Evolutionary conservation across 768 basidiomycete genomes (phyloP), one percentile per base, ranked within the genome.

Genomic region (Xerocomellus intermedius): DNA sequence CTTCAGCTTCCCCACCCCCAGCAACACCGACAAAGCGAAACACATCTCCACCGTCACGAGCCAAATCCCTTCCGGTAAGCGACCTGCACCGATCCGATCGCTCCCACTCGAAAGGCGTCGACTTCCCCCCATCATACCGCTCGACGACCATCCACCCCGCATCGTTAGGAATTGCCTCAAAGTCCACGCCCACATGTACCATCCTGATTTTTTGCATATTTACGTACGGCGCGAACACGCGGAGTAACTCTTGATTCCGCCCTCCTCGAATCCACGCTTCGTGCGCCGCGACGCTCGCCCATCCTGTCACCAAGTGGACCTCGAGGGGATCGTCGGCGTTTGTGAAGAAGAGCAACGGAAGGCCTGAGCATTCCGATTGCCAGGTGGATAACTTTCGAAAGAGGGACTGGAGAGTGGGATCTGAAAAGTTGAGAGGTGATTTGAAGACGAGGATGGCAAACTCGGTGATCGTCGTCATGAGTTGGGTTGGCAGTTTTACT

Each of bases 391-490:
- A 62, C 4, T 57, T 68, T 8, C 48, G 49, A 50, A 82, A 69
- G 50, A 73, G 63, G 12, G 62, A 47, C 3, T 56, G 62, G 39
- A 76, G 42, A n/a, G 56, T 52, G 6, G 68, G 62, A 8, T 71
- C 71, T 14, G 69, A 60, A 33, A 70, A 50, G 41, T 64, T 65
- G 48, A 72, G 52, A 0, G 74, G 70, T 9, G 65, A 62, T 35
- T 68, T 58, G 52, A 79, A 63, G 19, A 63, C 64, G 42, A 81
- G 65, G 48, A 64, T 71, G 21, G 72, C 74, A 32, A 77, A 69
- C 66, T 81, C 79, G 35, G 75, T 78, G 54, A 81, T 69, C 8
- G 78, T 57, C 78, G 78, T 57, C 78, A 80, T 78, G 45, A 13
- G 35, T 33, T 28, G 32, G 8, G 14, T 13, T 14, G 16, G 9